Conservation (phyloP, 1,284 basidiomycete species). For the Puccinia horiana region DNA sequence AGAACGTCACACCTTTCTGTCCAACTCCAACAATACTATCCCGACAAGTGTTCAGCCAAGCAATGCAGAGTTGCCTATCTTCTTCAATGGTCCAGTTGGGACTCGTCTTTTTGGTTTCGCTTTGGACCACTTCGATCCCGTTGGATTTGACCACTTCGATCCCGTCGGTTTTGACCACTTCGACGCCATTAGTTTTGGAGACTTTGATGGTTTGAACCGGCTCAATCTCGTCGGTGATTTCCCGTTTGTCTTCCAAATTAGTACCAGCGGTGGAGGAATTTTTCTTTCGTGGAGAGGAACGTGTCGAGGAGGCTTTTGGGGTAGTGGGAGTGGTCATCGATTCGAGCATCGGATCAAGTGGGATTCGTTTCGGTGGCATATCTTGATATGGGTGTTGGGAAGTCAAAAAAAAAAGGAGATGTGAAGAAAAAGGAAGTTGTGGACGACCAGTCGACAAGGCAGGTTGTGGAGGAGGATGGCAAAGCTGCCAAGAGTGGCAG, state of each 20-base stretch:
- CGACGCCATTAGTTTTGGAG: not conserved
- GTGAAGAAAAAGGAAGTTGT: not conserved
- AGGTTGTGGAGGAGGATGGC: not conserved
- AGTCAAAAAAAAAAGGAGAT: too few relatives aligned
- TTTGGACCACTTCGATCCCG: not conserved
- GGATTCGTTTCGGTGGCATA: not conserved
- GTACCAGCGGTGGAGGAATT: too few relatives aligned
- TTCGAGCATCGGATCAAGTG: not conserved
- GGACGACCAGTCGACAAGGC: not conserved
- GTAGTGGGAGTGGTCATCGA: not conserved
- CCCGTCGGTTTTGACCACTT: not conserved
- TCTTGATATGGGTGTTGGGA: not conserved
- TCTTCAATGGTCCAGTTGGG: too few relatives aligned
- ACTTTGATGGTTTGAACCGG: not conserved
- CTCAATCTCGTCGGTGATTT: not conserved
- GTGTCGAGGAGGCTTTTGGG: not conserved
- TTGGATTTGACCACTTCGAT: not conserved
- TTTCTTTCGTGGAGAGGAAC: not conserved
- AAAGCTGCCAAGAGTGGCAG: not conserved
- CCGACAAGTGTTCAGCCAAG: not conserved
- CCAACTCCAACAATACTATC: not conserved
- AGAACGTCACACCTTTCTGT: not conserved
- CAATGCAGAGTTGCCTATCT: not conserved
- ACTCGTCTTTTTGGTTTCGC: too few relatives aligned
- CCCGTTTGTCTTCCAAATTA: too few relatives aligned